Percentiles rank a stretch among this genome's conserved stretches.
These are phyloP conservation scores for Sporothrix curviconia DNA, from an alignment of 2,329 filamentous ascomycete genomes.

Conservation along the genomic window DNA sequence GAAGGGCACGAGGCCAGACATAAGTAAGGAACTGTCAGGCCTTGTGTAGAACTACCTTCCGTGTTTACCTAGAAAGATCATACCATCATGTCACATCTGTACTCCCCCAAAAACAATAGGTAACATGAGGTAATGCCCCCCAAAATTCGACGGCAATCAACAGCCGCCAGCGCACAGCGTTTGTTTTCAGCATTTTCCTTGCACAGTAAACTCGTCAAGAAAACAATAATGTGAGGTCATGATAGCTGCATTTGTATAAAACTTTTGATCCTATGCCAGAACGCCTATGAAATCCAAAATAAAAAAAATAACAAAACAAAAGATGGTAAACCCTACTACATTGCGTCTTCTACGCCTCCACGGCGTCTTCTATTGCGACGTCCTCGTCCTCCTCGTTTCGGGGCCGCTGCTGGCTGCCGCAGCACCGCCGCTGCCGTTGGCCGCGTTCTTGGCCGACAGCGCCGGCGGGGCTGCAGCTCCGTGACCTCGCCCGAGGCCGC, in stretches of 20 bases:
- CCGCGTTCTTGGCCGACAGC: background rate
- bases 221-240: background rate
- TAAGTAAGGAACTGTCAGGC: conserved; percentile 12
- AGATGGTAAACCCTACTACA: background rate
- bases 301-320: background rate
- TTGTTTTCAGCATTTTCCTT: background rate
- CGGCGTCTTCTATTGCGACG: conserved; percentile 6
- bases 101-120: conserved; percentile 5
- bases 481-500: conserved; percentile 53
- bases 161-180: background rate
- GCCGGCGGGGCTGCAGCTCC: conserved; percentile 36
- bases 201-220: background rate
- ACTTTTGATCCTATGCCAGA: conserved; percentile 14
- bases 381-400: conserved; percentile 12
- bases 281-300: conserved; percentile 1
- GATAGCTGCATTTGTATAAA: background rate
- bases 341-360: background rate
- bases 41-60: background rate
- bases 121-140: background rate
- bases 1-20: background rate
- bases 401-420: background rate
- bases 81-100: background rate
- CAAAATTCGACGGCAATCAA: background rate
- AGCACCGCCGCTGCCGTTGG: background rate
- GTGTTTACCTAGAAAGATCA: background rate